Base-by-base conservation (phyloP, 441 rosid genomes). In the Populus trichocarpa region DNA sequence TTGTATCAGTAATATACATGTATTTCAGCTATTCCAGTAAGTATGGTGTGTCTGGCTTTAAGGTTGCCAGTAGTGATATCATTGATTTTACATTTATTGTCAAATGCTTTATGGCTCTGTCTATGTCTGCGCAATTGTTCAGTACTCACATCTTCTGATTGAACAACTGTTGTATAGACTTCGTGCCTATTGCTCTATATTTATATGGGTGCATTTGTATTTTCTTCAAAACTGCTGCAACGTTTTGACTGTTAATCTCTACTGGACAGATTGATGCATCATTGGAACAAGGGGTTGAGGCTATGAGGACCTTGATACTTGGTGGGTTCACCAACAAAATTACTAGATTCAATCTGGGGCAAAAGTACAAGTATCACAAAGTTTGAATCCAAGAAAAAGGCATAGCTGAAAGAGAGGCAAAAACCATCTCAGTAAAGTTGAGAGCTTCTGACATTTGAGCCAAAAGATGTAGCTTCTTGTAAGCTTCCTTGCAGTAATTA, bases 291-390 rank as follows among this genome's bases (percentile, higher is more conserved):
- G 96, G 95, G 81, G 84, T 85, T 23, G 93, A 86, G 68, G 95
- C 95, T 2, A 89, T 93, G 81, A 85, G 90, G 82, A 86, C 82
- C 38, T 83, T 93, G 78, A 86, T 89, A 81, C 89, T 90, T 30
- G 71, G 8, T 64, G 99, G 97, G 66, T 95, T 92, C 83, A 80
- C 67, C 88, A 79, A 84, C 42, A 86, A 68, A 23, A 84, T 91
- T 80, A 87, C 82, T 20, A 92, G 94, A 84, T 91, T 96, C 75
- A 93, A 96, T 82, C 82, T 89, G 72, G 92, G 90, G 50, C 98
- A 96, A 74, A 96, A 91, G 76, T 96, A 89, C 80, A 93, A 92
- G 86, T 80, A 85, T 84, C 93, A 95, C 85, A 92, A 85, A 84
- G 94, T 95, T 67, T 91, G 85, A 87, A 71, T 61, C 20, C 26